These are phyloP conservation scores for Yamadazyma dushanensis DNA, from an alignment of 1,139 yeast genomes.

Conservation along the genomic window DNA sequence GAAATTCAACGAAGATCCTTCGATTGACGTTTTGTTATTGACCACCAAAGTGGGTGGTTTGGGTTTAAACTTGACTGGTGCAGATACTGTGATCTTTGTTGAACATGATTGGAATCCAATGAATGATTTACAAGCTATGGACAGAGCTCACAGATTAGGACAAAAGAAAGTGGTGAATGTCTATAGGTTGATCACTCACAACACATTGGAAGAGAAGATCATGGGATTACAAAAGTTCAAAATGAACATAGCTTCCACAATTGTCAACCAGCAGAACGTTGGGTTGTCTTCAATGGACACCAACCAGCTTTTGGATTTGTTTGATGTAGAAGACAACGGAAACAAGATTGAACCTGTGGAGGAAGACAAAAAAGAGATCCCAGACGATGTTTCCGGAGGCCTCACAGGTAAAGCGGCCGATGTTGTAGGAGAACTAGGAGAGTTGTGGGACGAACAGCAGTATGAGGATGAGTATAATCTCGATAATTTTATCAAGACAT, in stretches of 20 bases:
- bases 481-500: constrained; percentile 85
- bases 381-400: constrained; percentile 62
- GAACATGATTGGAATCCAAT: constrained; percentile 99
- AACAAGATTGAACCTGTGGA: constrained; percentile 35
- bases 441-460: constrained; percentile 94
- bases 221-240: constrained; percentile 98
- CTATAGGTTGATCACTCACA: constrained; percentile 85
- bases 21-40: constrained; percentile 85
- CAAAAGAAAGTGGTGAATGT: constrained; percentile 97
- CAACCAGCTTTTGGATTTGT: constrained; percentile 86
- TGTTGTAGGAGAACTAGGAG: constrained; percentile 86
- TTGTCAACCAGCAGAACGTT: constrained; percentile 94
- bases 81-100: constrained; percentile 96
- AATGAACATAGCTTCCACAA: constrained; percentile 94
- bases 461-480: constrained; percentile 95
- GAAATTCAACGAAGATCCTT: constrained; percentile 93
- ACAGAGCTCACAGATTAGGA: constrained; percentile 96
- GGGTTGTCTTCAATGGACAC: constrained; percentile 97
- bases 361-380: constrained; percentile 31
- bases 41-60: constrained; percentile 99
- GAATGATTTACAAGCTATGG: constrained; percentile 99
- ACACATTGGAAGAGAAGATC: constrained; percentile 93
- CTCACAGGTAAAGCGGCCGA: constrained; percentile 64
- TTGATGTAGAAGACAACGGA: constrained; percentile 68
- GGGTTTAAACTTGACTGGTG: constrained; percentile 96